Conservation (phyloP, 176 grass and related monocot genomes). For the Raddia guianensis region DNA sequence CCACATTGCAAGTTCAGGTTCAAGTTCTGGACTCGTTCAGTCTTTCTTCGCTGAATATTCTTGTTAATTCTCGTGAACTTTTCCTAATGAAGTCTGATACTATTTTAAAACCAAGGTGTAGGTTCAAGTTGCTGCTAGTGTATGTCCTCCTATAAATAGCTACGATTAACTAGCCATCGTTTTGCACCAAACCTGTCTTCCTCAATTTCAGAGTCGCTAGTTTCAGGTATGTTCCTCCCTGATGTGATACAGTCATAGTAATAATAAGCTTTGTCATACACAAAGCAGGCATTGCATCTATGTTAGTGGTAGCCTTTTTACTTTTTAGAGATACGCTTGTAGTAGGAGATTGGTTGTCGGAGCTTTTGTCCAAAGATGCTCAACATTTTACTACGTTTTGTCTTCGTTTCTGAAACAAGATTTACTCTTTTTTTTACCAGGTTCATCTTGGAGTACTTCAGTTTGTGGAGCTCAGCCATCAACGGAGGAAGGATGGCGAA, state of each 20-base stretch:
- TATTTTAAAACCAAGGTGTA: not conserved
- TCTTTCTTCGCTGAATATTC: slow-evolving; percentile 27
- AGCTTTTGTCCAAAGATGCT: not conserved
- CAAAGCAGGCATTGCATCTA: not conserved
- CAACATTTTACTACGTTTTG: too few relatives aligned
- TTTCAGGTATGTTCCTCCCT: not conserved
- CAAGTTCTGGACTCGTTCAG: slow-evolving; percentile 10
- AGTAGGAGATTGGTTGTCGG: not conserved
- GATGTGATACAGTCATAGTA: not conserved
- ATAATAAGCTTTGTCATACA: not conserved
- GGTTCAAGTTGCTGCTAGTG: not conserved
- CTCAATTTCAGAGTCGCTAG: not conserved
- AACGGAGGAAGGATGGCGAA: slow-evolving; percentile 25
- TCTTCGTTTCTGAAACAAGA: too few relatives aligned
- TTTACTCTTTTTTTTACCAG: slow-evolving; percentile 3
- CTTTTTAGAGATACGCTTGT: not conserved
- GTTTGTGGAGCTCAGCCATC: not conserved
- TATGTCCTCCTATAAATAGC: slow-evolving; percentile 22
- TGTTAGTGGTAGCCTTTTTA: not conserved
- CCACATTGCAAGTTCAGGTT: slow-evolving; percentile 31
- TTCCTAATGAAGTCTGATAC: slow-evolving; percentile 8
- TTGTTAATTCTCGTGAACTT: not conserved
- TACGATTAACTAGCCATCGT: not conserved
- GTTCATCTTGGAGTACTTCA: slow-evolving; percentile 4
- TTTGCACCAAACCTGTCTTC: not conserved